Evolutionary conservation across 306 rosid genomes (phyloP), one percentile per base, ranked within the genome.

Genomic region (Cucumis cinereus): DNA sequence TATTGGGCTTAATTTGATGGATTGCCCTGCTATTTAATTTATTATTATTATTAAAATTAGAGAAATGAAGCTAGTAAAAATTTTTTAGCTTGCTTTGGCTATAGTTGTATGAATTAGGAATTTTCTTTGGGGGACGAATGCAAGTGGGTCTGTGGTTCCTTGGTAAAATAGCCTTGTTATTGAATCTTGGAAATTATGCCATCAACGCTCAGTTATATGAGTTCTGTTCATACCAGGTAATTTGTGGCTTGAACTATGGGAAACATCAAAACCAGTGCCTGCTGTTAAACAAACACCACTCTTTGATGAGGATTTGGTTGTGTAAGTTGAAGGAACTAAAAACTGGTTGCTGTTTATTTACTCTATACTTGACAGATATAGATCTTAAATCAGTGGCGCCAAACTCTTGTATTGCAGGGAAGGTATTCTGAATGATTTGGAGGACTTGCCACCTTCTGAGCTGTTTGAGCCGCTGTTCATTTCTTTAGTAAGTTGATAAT

Each of bases 221-320:
- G 33, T 16, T 71, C 24, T 70, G 41, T 80, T 77, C 79, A 73
- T 77, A 70, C 73, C 75, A 95, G 99, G 99, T 56, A 95, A 95
- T 88, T 88, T 95, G 78, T 95, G 99, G 99, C 98, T 81, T 54
- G 96, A 95, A 80, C 84, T 95, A 45, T 95, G 99, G 99, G 92
- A 82, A 67, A 89, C 99, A 81, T 83, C 97, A 64, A 95, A 92
- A 85, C 90, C 99, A 26, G 87, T 95, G 68, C 99, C 99, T 36
- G 97, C 99, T 71, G 97, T 89, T 79, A 95, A 86, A 86, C 99
- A 95, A 85, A 77, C 91, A 71, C 98, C 99, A 75, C 95, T 95
- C 67, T 95, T 90, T 82, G 99, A 95, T 69, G 99, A 95, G 86
- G 99, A 95, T 83, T 85, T 95, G 82, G 98, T 96, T 60, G 99